These are phyloP conservation scores for Entomortierella lignicola DNA, from an alignment of 192 early-diverging fungal species.

Conservation along the genomic window DNA sequence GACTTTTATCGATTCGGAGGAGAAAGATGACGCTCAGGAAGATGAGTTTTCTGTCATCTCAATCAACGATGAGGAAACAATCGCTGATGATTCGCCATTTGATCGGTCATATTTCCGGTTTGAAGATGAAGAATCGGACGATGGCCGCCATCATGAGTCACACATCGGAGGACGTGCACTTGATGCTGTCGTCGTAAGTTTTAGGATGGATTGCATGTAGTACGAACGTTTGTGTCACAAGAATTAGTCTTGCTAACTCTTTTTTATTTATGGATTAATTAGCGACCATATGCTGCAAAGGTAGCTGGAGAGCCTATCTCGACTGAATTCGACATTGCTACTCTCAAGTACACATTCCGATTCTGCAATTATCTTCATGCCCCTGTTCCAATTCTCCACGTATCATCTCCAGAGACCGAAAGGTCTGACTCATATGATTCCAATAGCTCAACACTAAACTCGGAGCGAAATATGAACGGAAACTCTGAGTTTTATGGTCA, in stretches of 20 bases:
- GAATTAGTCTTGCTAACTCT: background rate
- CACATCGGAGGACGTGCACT: constrained; percentile 82
- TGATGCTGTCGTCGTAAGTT: constrained; percentile 77
- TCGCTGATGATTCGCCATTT: constrained; percentile 34
- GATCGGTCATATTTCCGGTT: constrained; percentile 49
- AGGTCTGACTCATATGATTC: background rate
- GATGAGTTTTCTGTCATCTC: constrained; percentile 3
- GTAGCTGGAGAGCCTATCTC: constrained; percentile 72
- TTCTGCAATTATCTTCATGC: constrained; percentile 62
- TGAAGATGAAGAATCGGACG: constrained; percentile 38
- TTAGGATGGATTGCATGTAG: background rate
- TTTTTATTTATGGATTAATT: background rate
- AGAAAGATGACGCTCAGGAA: background rate
- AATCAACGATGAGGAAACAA: constrained; percentile 4
- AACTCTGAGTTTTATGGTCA: constrained; percentile 23
- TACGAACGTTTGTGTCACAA: too few relatives aligned
- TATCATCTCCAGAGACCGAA: constrained; percentile 12
- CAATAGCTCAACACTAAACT: constrained; percentile 1
- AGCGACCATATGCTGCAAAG: constrained; percentile 84
- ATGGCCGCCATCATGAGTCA: constrained; percentile 57
- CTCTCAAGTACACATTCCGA: constrained; percentile 68
- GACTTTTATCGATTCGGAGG: constrained; percentile 39
- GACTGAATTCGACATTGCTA: constrained; percentile 70
- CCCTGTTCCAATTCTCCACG: constrained; percentile 35
- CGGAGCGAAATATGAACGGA: background rate